A percentile compares a stretch with the other conserved stretches of the same genome.
These are phyloP conservation scores for Cubamyces sp. DNA, from an alignment of 768 basidiomycete genomes.

Conservation along the genomic window DNA sequence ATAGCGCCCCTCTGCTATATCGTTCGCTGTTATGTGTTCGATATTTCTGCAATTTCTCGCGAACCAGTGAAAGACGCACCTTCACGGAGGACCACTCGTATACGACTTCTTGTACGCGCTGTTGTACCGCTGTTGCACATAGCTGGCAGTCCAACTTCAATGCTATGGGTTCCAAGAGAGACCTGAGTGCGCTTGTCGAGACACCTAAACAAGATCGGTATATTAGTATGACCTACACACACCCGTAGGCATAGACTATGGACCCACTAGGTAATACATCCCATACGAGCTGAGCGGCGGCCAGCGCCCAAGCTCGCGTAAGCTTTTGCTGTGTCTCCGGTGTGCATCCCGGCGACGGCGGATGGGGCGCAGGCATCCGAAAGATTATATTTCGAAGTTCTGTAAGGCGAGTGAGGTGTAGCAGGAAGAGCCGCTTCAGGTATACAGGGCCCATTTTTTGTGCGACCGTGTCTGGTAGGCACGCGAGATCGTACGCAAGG, in stretches of 20 bases:
- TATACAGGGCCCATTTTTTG: slow-evolving; percentile 46
- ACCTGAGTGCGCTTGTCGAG: slow-evolving; percentile 68
- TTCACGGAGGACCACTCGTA: slow-evolving; percentile 81
- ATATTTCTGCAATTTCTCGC: not conserved
- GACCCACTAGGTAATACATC: slow-evolving; percentile 34
- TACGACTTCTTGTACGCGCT: slow-evolving; percentile 66
- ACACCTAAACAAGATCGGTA: slow-evolving; percentile 48
- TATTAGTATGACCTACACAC: not conserved
- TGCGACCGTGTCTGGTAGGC: slow-evolving; percentile 43
- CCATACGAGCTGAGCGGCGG: slow-evolving; percentile 36
- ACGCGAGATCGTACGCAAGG: slow-evolving; percentile 38
- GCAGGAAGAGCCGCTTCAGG: slow-evolving; percentile 43
- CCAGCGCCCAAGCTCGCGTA: slow-evolving; percentile 36
- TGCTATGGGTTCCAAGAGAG: slow-evolving; percentile 65
- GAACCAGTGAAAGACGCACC: slow-evolving; percentile 39
- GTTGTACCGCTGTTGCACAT: slow-evolving; percentile 60
- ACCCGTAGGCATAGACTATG: not conserved
- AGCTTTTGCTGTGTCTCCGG: slow-evolving; percentile 28
- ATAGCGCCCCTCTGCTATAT: not conserved
- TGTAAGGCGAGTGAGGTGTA: slow-evolving; percentile 41
- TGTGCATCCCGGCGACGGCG: slow-evolving; percentile 27
- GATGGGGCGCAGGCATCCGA: slow-evolving; percentile 32
- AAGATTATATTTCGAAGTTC: slow-evolving; percentile 39
- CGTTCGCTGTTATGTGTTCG: slow-evolving; percentile 2
- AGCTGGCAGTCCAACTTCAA: slow-evolving; percentile 66